These are phyloP conservation scores for Hypoxylon sp. DNA, from an alignment of 2,329 filamentous ascomycete genomes.

Conservation along the genomic window DNA sequence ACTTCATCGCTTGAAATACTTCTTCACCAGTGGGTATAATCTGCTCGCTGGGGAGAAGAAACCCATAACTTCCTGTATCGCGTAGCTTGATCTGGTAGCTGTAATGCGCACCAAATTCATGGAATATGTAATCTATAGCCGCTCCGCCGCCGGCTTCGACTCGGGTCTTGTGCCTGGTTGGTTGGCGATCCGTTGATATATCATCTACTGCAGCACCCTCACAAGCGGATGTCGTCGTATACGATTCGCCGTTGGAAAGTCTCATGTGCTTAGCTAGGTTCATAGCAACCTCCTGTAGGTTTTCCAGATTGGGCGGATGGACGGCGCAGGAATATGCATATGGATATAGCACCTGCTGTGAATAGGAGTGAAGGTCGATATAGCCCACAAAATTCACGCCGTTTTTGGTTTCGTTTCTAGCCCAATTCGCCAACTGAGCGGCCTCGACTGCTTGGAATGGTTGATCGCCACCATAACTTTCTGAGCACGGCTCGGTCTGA, in stretches of 20 bases:
- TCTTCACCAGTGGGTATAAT: conserved; percentile 93
- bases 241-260: conserved; percentile 76
- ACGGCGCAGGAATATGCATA: conserved; percentile 85
- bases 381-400: conserved; percentile 83
- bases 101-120: conserved; percentile 81
- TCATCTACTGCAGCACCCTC: conserved; percentile 71
- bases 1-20: conserved; percentile 81
- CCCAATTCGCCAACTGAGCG: conserved; percentile 79
- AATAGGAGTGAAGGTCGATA: conserved; percentile 92
- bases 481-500: conserved; percentile 84
- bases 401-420: conserved; percentile 75
- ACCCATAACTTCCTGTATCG: conserved; percentile 94
- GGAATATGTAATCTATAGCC: conserved; percentile 94
- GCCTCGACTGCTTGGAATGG: conserved; percentile 88
- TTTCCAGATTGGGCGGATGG: conserved; percentile 86
- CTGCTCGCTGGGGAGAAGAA: conserved; percentile 84
- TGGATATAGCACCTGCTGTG: conserved; percentile 92
- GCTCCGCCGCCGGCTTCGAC: conserved; percentile 84
- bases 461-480: conserved; percentile 83
- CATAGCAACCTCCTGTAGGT: conserved; percentile 87
- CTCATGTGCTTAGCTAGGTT: conserved; percentile 91
- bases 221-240: conserved; percentile 84
- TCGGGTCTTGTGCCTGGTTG: conserved; percentile 49
- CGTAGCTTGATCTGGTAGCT: conserved; percentile 94
- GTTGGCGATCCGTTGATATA: conserved; percentile 35